A percentile compares a stretch with the other conserved stretches of the same genome.
phyloP scores from a whole-genome alignment of 495 filamentous ascomycete genomes.

The Schizothecium vesticola region DNA sequence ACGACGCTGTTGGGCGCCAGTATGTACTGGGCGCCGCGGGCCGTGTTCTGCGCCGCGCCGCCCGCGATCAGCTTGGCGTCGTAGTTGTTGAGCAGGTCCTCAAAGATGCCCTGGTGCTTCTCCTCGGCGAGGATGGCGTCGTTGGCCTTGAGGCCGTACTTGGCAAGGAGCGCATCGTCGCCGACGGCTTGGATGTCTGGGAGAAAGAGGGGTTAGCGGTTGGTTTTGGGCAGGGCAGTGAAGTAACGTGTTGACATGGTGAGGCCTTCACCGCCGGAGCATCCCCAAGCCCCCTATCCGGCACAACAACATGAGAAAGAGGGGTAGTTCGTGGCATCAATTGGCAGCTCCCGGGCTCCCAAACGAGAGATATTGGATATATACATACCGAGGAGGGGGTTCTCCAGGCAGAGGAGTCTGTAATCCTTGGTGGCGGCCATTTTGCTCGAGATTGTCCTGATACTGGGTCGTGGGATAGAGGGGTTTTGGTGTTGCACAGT shows the following conservation, averaged over 20 bases:
- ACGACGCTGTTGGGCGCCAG: slow-evolving; percentile 80
- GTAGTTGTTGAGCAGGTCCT: slow-evolving; percentile 81
- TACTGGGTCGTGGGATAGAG: slow-evolving; percentile 16
- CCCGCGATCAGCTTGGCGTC: slow-evolving; percentile 92
- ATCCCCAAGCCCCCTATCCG: not conserved
- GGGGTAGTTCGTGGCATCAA: not conserved
- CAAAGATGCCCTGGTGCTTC: slow-evolving; percentile 82
- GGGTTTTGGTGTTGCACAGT: slow-evolving; percentile 17
- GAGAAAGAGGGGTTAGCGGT: not conserved
- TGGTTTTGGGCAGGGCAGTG: not conserved
- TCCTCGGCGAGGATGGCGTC: slow-evolving; percentile 95
- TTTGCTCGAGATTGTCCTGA: slow-evolving; percentile 25
- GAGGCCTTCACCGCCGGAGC: not conserved
- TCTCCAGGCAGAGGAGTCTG: slow-evolving; percentile 86
- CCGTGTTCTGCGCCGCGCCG: slow-evolving; percentile 97
- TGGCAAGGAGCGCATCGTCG: slow-evolving; percentile 73
- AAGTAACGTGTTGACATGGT: not conserved
- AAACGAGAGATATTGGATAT: not conserved
- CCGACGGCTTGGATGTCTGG: slow-evolving; percentile 88
- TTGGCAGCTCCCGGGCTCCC: not conserved
- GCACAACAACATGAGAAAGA: not conserved
- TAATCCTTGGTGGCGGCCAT: slow-evolving; percentile 74
- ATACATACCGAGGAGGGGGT: slow-evolving; percentile 80
- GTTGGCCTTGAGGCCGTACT: slow-evolving; percentile 90
- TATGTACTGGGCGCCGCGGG: slow-evolving; percentile 93